phyloP scores from a whole-genome alignment of 2,329 filamentous ascomycete genomes.

The Cercospora canescens region DNA sequence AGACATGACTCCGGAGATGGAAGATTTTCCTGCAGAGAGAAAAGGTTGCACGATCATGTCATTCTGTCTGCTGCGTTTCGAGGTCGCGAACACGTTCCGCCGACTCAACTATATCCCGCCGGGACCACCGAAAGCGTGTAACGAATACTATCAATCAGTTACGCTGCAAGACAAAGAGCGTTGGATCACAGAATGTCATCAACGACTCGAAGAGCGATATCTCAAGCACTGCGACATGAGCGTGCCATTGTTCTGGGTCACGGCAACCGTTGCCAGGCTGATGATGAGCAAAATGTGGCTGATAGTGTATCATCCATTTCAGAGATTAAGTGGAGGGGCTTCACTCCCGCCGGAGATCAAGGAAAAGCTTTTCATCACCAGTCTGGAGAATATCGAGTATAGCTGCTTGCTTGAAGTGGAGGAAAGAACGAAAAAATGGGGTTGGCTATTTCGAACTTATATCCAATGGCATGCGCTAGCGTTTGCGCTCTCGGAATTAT shows the following conservation, averaged over 20 bases:
- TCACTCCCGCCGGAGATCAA: slow-evolving; percentile 62
- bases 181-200: slow-evolving; percentile 51
- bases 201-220: slow-evolving; percentile 51
- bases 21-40: slow-evolving; percentile 49
- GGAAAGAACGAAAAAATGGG: slow-evolving; percentile 61
- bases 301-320: slow-evolving; percentile 72
- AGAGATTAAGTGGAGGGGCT: slow-evolving; percentile 59
- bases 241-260: slow-evolving; percentile 66
- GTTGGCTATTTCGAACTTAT: slow-evolving; percentile 65
- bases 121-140: slow-evolving; percentile 42
- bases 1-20: slow-evolving; percentile 53
- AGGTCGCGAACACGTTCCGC: slow-evolving; percentile 51
- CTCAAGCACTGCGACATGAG: slow-evolving; percentile 54
- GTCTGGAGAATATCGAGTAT: slow-evolving; percentile 74
- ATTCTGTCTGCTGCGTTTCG: slow-evolving; percentile 55
- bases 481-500: slow-evolving; percentile 61
- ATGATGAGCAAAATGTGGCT: slow-evolving; percentile 79
- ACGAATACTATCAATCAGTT: slow-evolving; percentile 45
- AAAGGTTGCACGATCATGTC: slow-evolving; percentile 60
- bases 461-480: slow-evolving; percentile 67
- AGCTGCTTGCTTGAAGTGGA: slow-evolving; percentile 66
- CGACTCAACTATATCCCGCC: slow-evolving; percentile 48
- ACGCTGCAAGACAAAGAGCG: slow-evolving; percentile 50
- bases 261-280: slow-evolving; percentile 66
- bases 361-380: slow-evolving; percentile 69